Conservation (phyloP, 2,329 filamentous ascomycete species). For the Zelopaecilomyces penicillatus region DNA sequence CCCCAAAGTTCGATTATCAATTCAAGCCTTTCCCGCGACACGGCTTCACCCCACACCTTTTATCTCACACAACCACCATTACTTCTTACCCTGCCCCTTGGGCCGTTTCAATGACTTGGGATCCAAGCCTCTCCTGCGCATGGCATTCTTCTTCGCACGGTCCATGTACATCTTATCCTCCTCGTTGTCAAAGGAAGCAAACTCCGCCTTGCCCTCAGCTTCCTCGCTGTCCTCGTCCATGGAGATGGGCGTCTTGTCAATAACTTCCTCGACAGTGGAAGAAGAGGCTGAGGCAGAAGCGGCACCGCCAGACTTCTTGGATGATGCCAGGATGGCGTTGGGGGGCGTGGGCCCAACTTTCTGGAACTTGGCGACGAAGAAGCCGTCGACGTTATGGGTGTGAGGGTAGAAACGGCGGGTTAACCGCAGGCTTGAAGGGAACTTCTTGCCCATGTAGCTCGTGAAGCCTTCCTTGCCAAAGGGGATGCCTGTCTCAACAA, state of each 20-base stretch:
- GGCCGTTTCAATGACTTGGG: conserved; percentile 40
- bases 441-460: conserved; percentile 82
- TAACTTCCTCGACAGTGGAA: conserved; percentile 31
- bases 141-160: conserved; percentile 62
- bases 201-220: conserved; percentile 41
- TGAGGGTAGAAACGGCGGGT: conserved; percentile 85
- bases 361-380: conserved; percentile 97
- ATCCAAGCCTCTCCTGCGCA: conserved; percentile 67
- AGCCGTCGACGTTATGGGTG: conserved; percentile 91
- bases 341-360: conserved; percentile 73
- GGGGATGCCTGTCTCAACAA: conserved; percentile 82
- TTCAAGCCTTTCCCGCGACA: too few relatives aligned
- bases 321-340: conserved; percentile 28
- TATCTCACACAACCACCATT: conserved; percentile 1
- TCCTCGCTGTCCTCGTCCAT: conserved; percentile 38
- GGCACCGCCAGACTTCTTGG: conserved; percentile 21
- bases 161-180: conserved; percentile 65
- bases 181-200: conserved; percentile 67
- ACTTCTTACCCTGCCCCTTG: conserved; percentile 8
- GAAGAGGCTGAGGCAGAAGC: conserved; percentile 10
- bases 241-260: conserved; percentile 63
- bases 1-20: too few relatives aligned
- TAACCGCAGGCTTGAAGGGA: conserved; percentile 75
- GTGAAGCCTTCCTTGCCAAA: conserved; percentile 94
- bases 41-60: neutral